Conservation (phyloP, 441 rosid species). For the Flueggea neowawraea region DNA sequence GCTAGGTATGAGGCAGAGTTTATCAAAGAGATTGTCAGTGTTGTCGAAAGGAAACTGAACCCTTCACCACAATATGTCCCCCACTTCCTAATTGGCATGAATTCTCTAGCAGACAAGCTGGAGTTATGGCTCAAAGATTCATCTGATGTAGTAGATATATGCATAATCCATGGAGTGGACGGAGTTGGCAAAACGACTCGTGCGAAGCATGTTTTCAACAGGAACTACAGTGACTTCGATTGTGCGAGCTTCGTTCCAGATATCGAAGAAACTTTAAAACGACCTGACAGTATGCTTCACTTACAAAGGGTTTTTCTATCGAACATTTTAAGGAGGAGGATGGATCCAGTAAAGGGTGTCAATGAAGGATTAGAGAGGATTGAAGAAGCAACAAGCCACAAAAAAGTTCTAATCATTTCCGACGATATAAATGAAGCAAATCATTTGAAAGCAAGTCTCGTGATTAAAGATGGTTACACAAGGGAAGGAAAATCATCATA, state of each 20-base stretch:
- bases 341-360: background rate
- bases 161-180: slow-evolving; percentile 13
- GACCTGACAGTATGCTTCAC: slow-evolving; percentile 9
- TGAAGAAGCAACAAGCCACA: background rate
- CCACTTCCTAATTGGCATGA: slow-evolving; percentile 1
- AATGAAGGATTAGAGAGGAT: background rate
- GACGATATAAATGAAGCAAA: slow-evolving; percentile 4
- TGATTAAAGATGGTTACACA: slow-evolving; percentile 5
- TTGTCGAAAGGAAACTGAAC: slow-evolving; percentile 5
- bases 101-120: background rate
- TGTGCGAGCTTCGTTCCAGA: slow-evolving; percentile 6
- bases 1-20: slow-evolving; percentile 29
- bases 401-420: slow-evolving; percentile 11
- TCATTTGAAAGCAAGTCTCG: background rate
- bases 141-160: background rate
- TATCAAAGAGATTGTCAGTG: slow-evolving; percentile 24
- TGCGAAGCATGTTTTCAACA: slow-evolving; percentile 1
- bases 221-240: background rate
- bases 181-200: slow-evolving; percentile 12
- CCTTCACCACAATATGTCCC: background rate
- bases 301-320: slow-evolving; percentile 6
- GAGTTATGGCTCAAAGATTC: slow-evolving; percentile 12
- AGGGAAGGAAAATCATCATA: slow-evolving; percentile 12
- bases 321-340: background rate
- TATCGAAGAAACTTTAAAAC: background rate